Evolutionary conservation across 1,139 yeast species (phyloP).

Genomic region (Insectozyma bohioensis): DNA sequence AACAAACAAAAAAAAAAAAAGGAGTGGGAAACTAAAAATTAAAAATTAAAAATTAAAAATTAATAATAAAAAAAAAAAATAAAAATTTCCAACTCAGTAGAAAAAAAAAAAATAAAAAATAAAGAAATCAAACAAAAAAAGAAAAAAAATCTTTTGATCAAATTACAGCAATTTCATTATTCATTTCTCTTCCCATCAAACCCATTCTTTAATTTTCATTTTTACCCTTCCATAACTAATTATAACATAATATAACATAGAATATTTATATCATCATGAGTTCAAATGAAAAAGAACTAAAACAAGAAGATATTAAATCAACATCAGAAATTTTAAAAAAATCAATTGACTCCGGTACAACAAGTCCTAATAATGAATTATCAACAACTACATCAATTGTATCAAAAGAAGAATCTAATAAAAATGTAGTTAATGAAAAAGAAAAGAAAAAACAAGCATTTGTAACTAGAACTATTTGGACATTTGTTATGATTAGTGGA

Average conservation of each 20-base stretch:
- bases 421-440: conserved; percentile 17
- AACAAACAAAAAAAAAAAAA: too few species aligned
- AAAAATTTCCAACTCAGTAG: too few species aligned
- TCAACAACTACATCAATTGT: conserved; percentile 6
- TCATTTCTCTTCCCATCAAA: too few species aligned
- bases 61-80: too few species aligned
- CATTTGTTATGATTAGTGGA: conserved; percentile 81
- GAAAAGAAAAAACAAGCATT: conserved; percentile 82
- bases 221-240: neutral
- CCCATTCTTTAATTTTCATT: too few species aligned
- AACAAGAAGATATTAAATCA: neutral
- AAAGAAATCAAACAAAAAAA: too few species aligned
- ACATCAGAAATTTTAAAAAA: conserved; percentile 1
- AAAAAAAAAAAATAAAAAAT: too few species aligned
- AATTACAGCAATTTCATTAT: too few species aligned
- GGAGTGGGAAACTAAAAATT: too few species aligned
- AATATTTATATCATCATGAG: conserved; percentile 1
- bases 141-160: too few species aligned
- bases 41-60: too few species aligned
- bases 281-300: conserved; percentile 3
- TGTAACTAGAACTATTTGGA: conserved; percentile 90
- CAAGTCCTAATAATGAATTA: neutral
- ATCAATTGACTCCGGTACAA: neutral
- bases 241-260: too few species aligned
- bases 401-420: conserved; percentile 2